These are phyloP conservation scores for Microstroma glucosiphilum DNA, from an alignment of 1,284 basidiomycete species.

Conservation along the genomic window DNA sequence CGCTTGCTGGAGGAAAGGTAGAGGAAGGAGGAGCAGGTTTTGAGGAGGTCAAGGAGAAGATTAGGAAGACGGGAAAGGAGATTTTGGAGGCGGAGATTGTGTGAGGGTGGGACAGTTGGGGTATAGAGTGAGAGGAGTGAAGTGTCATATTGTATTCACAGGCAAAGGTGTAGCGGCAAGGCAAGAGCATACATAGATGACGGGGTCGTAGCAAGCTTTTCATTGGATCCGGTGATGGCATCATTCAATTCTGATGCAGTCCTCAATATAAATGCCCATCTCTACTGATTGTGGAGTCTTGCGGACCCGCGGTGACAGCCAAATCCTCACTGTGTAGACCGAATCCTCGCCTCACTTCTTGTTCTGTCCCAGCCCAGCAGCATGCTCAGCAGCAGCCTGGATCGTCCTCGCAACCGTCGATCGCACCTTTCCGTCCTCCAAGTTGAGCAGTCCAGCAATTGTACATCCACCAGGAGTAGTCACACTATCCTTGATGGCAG, in stretches of 20 bases:
- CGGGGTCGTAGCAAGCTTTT: too few relatives aligned
- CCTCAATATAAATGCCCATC: too few relatives aligned
- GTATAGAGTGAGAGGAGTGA: background rate
- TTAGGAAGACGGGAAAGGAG: slow-evolving; percentile 7
- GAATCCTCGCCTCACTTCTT: slow-evolving; percentile 16
- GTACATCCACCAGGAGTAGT: slow-evolving; percentile 98
- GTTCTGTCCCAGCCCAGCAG: slow-evolving; percentile 39
- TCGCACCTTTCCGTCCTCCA: slow-evolving; percentile 89
- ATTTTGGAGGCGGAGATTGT: slow-evolving; percentile 3
- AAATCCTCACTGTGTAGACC: too few relatives aligned
- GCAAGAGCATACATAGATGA: too few relatives aligned
- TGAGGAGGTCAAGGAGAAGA: slow-evolving; percentile 9
- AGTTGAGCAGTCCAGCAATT: slow-evolving; percentile 85
- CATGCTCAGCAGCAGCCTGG: slow-evolving; percentile 56
- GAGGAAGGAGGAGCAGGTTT: background rate
- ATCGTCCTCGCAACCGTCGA: slow-evolving; percentile 94
- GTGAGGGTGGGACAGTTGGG: background rate
- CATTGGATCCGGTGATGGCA: too few relatives aligned
- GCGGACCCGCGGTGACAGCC: too few relatives aligned
- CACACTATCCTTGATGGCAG: slow-evolving; percentile 93
- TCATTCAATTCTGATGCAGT: too few relatives aligned
- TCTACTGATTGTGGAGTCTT: too few relatives aligned
- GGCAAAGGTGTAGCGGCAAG: too few relatives aligned
- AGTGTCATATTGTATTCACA: background rate
- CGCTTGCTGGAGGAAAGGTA: slow-evolving; percentile 3